These are phyloP conservation scores for Haematococcus lacustris DNA, from an alignment of 139 green algal genomes.

Conservation along the genomic window DNA sequence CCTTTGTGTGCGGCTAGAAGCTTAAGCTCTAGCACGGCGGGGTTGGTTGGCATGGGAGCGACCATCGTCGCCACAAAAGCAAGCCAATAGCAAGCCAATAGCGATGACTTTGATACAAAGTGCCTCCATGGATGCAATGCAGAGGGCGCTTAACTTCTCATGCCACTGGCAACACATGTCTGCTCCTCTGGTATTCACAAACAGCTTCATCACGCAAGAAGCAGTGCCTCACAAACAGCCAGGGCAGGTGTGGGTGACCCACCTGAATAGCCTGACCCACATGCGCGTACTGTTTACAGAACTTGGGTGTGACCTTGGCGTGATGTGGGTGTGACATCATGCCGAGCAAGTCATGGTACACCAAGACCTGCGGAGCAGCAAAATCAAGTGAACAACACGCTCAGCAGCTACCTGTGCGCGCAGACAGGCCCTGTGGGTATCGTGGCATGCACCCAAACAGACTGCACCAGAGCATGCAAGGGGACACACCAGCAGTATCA, in stretches of 20 bases:
- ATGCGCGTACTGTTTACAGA: slow-evolving; percentile 93
- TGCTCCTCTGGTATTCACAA: neutral
- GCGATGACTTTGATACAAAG: no score
- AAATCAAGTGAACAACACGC: no score
- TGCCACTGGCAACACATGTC: neutral
- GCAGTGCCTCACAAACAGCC: neutral
- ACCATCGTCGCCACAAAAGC: neutral
- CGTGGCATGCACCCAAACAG: no score
- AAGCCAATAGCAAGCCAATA: neutral
- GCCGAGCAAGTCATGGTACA: slow-evolving; percentile 98
- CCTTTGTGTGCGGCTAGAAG: neutral
- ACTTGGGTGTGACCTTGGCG: slow-evolving; percentile 94
- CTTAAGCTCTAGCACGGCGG: neutral
- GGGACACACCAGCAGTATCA: no score
- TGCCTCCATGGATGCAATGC: no score
- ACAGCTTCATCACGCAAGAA: neutral
- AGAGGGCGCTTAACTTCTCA: neutral
- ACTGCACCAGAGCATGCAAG: no score
- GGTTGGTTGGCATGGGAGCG: neutral
- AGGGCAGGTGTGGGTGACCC: neutral
- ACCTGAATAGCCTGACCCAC: slow-evolving; percentile 73
- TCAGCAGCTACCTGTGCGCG: no score
- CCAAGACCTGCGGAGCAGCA: slow-evolving; percentile 82
- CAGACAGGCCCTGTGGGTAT: no score
- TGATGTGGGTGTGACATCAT: slow-evolving; percentile 98